Evolutionary conservation across 768 basidiomycete genomes (phyloP).

Genomic region (Exsudoporus frostii): DNA sequence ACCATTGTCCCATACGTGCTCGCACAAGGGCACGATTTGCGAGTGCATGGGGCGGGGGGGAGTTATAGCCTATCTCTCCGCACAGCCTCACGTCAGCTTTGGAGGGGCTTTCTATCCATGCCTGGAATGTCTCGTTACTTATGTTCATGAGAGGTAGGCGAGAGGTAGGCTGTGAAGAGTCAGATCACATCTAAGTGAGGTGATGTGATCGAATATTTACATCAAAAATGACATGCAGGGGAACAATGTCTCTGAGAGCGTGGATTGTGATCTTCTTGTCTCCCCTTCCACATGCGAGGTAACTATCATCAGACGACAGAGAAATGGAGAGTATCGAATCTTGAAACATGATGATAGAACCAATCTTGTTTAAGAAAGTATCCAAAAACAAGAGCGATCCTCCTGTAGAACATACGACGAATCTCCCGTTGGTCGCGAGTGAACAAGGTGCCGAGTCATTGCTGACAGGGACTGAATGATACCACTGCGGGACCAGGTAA

Average conservation of each 20-base stretch:
- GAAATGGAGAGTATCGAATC: not conserved
- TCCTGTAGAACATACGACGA: not conserved
- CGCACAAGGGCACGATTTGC: constrained; percentile 4
- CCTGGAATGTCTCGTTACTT: not conserved
- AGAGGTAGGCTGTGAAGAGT: not conserved
- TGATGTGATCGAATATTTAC: not conserved
- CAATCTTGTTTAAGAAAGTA: not conserved
- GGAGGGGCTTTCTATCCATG: too few species aligned
- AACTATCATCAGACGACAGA: not conserved
- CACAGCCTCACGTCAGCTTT: too few species aligned
- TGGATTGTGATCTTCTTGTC: not conserved
- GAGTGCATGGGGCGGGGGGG: not conserved
- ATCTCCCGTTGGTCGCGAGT: not conserved
- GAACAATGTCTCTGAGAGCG: not conserved
- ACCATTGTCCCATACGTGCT: not conserved
- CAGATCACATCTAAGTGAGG: not conserved
- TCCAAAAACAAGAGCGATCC: not conserved
- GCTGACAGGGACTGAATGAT: not conserved
- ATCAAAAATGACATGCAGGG: not conserved
- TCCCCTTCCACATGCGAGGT: not conserved
- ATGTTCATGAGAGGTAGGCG: constrained; percentile 2
- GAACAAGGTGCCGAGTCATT: not conserved
- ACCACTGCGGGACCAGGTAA: not conserved
- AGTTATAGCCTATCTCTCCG: not conserved
- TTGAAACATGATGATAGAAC: not conserved